Evolutionary conservation across 371 early-diverging fungal species (phyloP).

Genomic region (Conidiobolus incongruus): DNA sequence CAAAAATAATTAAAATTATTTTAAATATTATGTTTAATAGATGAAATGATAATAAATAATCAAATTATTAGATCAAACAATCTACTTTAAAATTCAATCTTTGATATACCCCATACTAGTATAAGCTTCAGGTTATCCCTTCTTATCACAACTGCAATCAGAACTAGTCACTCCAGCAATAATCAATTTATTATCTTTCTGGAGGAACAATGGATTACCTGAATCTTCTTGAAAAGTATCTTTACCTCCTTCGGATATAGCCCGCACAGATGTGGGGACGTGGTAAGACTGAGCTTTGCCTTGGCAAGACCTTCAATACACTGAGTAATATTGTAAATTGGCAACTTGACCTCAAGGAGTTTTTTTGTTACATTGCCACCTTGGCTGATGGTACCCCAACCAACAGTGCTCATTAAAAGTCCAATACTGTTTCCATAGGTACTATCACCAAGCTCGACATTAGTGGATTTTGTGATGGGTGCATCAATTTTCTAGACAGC

Average conservation of each 20-base stretch:
- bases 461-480: background rate
- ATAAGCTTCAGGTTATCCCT: background rate
- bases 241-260: constrained; percentile 1
- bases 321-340: background rate
- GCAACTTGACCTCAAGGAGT: constrained; percentile 2
- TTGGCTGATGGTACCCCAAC: background rate
- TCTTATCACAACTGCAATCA: background rate
- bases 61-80: too few species aligned
- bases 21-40: too few species aligned
- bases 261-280: constrained; percentile 4
- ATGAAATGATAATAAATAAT: too few species aligned
- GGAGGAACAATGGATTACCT: constrained; percentile 1
- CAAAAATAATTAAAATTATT: too few species aligned
- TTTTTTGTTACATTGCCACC: background rate
- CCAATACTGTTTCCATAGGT: background rate
- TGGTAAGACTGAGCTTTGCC: background rate
- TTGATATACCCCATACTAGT: too few species aligned
- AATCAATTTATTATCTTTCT: background rate
- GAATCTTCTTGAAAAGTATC: constrained; percentile 3
- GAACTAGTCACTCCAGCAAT: background rate
- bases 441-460: background rate
- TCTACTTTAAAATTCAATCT: too few species aligned
- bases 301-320: background rate
- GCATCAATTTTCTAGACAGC: constrained; percentile 1
- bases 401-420: background rate